Evolutionary conservation across 768 basidiomycete species (phyloP).

Genomic region (Suillus brevipes): DNA sequence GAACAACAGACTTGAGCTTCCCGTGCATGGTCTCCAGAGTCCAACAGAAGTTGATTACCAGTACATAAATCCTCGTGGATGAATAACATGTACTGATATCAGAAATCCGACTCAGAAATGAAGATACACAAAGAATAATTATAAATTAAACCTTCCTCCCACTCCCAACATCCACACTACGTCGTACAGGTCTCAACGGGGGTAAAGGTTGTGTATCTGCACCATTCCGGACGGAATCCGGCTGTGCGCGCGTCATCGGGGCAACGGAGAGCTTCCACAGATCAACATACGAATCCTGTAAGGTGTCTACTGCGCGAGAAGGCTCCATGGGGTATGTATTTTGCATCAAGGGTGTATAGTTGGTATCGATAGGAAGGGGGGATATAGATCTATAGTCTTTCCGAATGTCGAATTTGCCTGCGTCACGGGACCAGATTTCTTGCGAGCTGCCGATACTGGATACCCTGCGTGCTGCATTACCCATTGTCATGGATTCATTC

Average conservation of each 20-base stretch:
- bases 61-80: not conserved
- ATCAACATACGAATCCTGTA: constrained; percentile 4
- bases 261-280: constrained; percentile 11
- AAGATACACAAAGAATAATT: not conserved
- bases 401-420: constrained; percentile 10
- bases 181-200: constrained; percentile 27
- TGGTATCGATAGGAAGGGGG: not conserved
- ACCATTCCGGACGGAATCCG: not conserved
- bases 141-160: not conserved
- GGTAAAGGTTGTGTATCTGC: constrained; percentile 9
- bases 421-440: constrained; percentile 25
- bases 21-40: not conserved
- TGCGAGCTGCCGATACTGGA: constrained; percentile 23
- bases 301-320: not conserved
- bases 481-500: constrained; percentile 6
- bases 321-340: constrained; percentile 5
- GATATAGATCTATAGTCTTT: not conserved
- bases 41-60: not conserved
- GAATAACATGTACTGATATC: not conserved
- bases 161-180: constrained; percentile 17
- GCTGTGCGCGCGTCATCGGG: not conserved
- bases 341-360: not conserved
- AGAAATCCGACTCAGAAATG: not conserved
- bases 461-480: not conserved
- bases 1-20: not conserved